Evolutionary conservation across 2,329 filamentous ascomycete genomes (phyloP).

Genomic region (Colletotrichum orchidophilum): DNA sequence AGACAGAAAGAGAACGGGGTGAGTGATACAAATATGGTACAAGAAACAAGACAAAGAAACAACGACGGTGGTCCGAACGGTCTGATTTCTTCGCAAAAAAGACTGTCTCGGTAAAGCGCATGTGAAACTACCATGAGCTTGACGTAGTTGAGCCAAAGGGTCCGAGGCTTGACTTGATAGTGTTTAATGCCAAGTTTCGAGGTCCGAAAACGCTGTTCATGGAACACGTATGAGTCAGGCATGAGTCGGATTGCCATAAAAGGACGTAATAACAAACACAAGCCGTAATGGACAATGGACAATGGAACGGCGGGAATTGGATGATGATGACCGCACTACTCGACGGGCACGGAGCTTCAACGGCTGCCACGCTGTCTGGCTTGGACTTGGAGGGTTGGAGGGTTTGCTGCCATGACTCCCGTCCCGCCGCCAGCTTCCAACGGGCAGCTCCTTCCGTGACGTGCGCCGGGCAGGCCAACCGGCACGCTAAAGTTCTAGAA

Average conservation of each 20-base stretch:
- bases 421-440: neutral
- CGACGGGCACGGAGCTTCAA: conserved; percentile 7
- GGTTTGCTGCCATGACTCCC: neutral
- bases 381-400: too few relatives aligned
- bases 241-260: conserved; percentile 17
- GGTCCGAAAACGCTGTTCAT: neutral
- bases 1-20: neutral
- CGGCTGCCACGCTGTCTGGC: neutral
- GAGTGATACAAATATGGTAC: conserved; percentile 12
- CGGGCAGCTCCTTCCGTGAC: conserved; percentile 3
- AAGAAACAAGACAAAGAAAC: neutral
- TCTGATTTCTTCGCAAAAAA: conserved; percentile 14
- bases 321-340: neutral
- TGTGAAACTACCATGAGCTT: conserved; percentile 13
- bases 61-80: neutral
- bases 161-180: neutral
- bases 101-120: neutral
- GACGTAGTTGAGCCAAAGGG: conserved; percentile 5
- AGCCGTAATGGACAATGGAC: neutral
- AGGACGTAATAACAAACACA: too few relatives aligned
- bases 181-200: neutral
- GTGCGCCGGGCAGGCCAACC: neutral
- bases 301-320: neutral
- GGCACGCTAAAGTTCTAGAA: conserved; percentile 4
- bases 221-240: conserved; percentile 14